Conservation (phyloP, 2,329 filamentous ascomycete genomes). For the Elsinoe fawcettii region DNA sequence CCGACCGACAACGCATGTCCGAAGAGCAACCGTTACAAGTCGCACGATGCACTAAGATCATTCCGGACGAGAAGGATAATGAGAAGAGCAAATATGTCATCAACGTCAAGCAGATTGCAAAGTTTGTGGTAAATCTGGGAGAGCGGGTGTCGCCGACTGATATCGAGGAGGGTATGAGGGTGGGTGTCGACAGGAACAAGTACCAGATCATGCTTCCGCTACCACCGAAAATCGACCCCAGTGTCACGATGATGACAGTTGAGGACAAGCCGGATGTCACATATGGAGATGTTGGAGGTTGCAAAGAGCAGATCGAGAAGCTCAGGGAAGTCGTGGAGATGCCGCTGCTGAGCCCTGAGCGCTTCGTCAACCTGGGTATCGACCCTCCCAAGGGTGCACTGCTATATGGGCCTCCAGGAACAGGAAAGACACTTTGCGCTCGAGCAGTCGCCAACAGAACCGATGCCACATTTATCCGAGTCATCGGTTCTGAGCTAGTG, state of each 20-base stretch:
- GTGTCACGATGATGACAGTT: constrained; percentile 99
- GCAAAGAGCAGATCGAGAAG: constrained; percentile 99
- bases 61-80: constrained; percentile 87
- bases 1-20: constrained; percentile 95
- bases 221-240: constrained; percentile 96
- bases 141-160: constrained; percentile 96
- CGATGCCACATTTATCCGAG: constrained; percentile 95
- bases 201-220: constrained; percentile 97
- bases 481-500: constrained; percentile 94
- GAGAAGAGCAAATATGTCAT: constrained; percentile 99
- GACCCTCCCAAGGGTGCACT: constrained; percentile 96
- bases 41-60: constrained; percentile 97
- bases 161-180: constrained; percentile 98
- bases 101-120: constrained; percentile 99
- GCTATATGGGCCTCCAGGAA: constrained; percentile 92
- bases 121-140: constrained; percentile 96
- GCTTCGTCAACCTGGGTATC: constrained; percentile 97
- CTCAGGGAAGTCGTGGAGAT: constrained; percentile 97
- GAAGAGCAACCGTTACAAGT: constrained; percentile 98
- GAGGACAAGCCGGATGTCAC: constrained; percentile 99
- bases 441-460: constrained; percentile 96
- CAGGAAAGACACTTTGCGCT: constrained; percentile 97
- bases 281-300: constrained; percentile 96
- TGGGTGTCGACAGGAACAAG: constrained; percentile 96
- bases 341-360: constrained; percentile 90